phyloP scores from a whole-genome alignment of 371 early-diverging fungal species.

The Saksenaea oblongispora region DNA sequence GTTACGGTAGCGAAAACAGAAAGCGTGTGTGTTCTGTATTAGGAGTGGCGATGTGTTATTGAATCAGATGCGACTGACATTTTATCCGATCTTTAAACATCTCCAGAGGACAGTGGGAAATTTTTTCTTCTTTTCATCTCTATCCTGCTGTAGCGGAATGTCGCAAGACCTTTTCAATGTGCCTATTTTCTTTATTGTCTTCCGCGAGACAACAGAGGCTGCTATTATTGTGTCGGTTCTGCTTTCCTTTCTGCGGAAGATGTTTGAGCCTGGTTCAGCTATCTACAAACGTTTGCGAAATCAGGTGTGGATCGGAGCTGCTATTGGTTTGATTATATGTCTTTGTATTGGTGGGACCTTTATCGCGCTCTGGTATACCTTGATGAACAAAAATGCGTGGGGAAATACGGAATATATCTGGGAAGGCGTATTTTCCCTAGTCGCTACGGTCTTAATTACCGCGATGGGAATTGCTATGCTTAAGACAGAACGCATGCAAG shows the following conservation, averaged over 20 bases:
- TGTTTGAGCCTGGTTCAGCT: slow-evolving; percentile 47
- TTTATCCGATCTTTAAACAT: too few species aligned
- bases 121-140: slow-evolving; percentile 10
- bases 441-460: slow-evolving; percentile 70
- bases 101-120: background rate
- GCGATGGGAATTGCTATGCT: slow-evolving; percentile 77
- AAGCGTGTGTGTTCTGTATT: too few species aligned
- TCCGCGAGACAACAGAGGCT: slow-evolving; percentile 84
- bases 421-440: slow-evolving; percentile 78
- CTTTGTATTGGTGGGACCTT: slow-evolving; percentile 71
- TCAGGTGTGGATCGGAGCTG: slow-evolving; percentile 70
- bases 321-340: slow-evolving; percentile 60
- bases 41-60: too few species aligned
- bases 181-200: slow-evolving; percentile 82
- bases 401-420: slow-evolving; percentile 70
- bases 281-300: slow-evolving; percentile 53
- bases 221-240: slow-evolving; percentile 82
- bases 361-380: slow-evolving; percentile 68
- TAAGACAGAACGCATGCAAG: slow-evolving; percentile 66
- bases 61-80: background rate
- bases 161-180: slow-evolving; percentile 64
- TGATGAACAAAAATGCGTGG: slow-evolving; percentile 66
- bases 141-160: slow-evolving; percentile 5
- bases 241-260: slow-evolving; percentile 67
- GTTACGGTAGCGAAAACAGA: too few species aligned